Evolutionary conservation across 129 eudicot genomes (phyloP), one percentile per base, ranked within the genome.

Genomic region (Silybum marianum): DNA sequence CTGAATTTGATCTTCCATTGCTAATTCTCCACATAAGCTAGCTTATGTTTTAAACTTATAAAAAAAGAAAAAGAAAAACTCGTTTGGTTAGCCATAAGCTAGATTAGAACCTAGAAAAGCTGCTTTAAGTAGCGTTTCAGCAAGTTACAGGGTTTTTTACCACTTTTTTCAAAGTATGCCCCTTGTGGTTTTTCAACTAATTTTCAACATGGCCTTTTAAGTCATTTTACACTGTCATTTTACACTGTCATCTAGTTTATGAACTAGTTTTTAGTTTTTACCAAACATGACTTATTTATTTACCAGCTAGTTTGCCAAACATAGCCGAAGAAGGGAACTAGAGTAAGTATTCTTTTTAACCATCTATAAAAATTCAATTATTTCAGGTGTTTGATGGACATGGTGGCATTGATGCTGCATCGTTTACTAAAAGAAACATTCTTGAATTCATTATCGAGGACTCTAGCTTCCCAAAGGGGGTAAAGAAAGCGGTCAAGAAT

Each of bases 301-400:
- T 54, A 54, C 5, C 22, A 1, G 23, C 22, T 58, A 18, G 66
- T 18, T 58, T 58, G 10, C 3, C 23, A n/a, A 58, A n/a, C 66
- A 18, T 58, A 18, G 24, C 24, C 66, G 0, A 19, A 58, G 21
- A n/a, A 23, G 69, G 28, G 13, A 65, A 65, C 14, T 65, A 65
- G 14, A 22, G 69, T 65, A 65, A 65, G 30, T 65, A 22, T 16
- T 65, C 8, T 22, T 9, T 22, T 9, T 65, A 21, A 22, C 13
- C 13, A 8, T 22, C 6, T 8, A 19, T 65, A 0, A 8, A 14
- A 38, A 30, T 69, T 23, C 2, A 23, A 32, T 69, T 28, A 8
- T 51, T 81, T 62, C 84, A 91, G 95, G 95, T 91, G 81, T 91
- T 91, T 72, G 92, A 91, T 78, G 95, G 95, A 51, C 95, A 91